Base-by-base conservation (phyloP, 441 rosid species). In the Euphorbia schlechtendalii region DNA sequence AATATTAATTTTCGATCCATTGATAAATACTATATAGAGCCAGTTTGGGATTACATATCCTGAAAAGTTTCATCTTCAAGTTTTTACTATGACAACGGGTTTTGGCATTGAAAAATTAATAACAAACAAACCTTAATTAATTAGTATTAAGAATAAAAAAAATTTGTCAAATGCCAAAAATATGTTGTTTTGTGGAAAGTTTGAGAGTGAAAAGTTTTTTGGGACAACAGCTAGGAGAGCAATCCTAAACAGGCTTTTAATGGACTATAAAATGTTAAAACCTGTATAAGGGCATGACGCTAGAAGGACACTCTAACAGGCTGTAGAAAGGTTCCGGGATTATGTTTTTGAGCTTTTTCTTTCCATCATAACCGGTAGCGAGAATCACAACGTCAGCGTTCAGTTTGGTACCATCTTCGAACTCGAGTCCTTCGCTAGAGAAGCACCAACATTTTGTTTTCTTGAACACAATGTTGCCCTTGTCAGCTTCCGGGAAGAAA, bases 351-450 rank as follows among this genome's bases (percentile, higher is more conserved):
- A 89, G 86, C 80, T 92, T 92, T 71, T 80, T 78, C 82, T 81
- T 87, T 15, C 96, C 96, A 63, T 92, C 92, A 41, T 79, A 89
- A 32, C 96, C 96, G 24, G 98, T 92, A 6, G 96, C 93, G 49
- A 89, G 77, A 69, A 92, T 73, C 55, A 89, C 98, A 66, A 92
- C 81, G 73, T 92, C 96, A 43, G 89, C 96, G 63, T 92, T 83
- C 69, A 86, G n/a, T 45, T 51, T 77, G 59, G 89, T 74, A 3
- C 69, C 67, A 74, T 89, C 98, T 9, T 80, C 92, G 61, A 89
- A 87, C 68, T 81, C 84, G 13, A 89, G 74, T 58, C 96, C 98
- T 59, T 80, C 77, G 10, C 71, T 76, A 65, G 76, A 70, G 65
- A 92, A 92, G 75, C 92, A 81, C 96, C 96, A 92, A 20, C 81